These are phyloP conservation scores for Hydrangea macrophylla DNA, from an alignment of 148 eudicot genomes.

Conservation along the genomic window DNA sequence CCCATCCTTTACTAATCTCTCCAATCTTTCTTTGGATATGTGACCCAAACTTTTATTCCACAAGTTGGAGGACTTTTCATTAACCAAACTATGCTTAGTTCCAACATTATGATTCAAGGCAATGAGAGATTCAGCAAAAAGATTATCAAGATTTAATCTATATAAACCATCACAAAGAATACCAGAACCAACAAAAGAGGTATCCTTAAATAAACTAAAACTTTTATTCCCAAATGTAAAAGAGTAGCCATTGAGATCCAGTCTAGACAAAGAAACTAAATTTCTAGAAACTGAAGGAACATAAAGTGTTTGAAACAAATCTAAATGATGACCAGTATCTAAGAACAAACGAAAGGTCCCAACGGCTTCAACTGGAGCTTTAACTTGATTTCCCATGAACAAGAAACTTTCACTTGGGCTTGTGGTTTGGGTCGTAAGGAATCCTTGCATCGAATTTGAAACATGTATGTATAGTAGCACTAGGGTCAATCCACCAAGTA, in stretches of 20 bases:
- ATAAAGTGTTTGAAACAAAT: constrained; percentile 11
- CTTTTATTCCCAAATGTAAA: constrained; percentile 1
- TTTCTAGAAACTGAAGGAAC: constrained; percentile 14
- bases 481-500: too few relatives aligned
- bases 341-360: too few relatives aligned
- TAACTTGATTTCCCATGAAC: constrained; percentile 10
- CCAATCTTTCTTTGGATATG: constrained; percentile 29
- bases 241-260: too few relatives aligned
- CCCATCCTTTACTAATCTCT: too few relatives aligned
- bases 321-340: constrained; percentile 12
- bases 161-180: too few relatives aligned
- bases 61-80: constrained; percentile 2
- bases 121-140: not conserved
- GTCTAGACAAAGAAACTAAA: too few relatives aligned
- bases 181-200: constrained; percentile 10
- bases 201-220: constrained; percentile 7
- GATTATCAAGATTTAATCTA: constrained; percentile 11
- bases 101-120: too few relatives aligned
- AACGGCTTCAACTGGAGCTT: too few relatives aligned
- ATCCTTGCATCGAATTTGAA: constrained; percentile 18
- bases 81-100: too few relatives aligned
- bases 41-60: constrained; percentile 25
- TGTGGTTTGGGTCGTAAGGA: constrained; percentile 14
- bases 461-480: constrained; percentile 24
- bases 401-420: constrained; percentile 8